These are phyloP conservation scores for Stagonosporopsis rhizophila DNA, from an alignment of 2,329 filamentous ascomycete genomes.

Conservation along the genomic window DNA sequence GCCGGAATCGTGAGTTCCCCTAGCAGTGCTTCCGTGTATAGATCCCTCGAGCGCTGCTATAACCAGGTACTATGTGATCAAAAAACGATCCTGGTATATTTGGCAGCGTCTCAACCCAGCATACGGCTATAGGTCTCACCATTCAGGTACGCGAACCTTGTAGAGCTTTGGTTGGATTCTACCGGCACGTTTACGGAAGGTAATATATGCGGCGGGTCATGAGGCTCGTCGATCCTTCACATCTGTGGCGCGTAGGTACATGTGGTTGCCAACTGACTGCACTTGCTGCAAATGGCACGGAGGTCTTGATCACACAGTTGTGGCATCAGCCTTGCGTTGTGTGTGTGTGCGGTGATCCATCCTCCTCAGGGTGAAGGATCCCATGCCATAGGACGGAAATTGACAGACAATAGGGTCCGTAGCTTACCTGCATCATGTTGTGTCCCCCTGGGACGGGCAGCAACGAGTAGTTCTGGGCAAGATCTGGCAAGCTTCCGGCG, in stretches of 20 bases:
- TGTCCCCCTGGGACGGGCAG: background rate
- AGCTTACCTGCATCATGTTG: background rate
- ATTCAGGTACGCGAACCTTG: constrained; percentile 19
- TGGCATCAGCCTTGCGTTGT: background rate
- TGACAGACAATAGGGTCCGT: background rate
- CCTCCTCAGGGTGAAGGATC: background rate
- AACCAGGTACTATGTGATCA: background rate
- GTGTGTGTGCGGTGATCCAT: background rate
- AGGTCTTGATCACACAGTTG: background rate
- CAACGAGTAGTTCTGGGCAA: constrained; percentile 8
- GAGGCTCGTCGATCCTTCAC: constrained; percentile 25
- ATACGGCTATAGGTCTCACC: constrained; percentile 14
- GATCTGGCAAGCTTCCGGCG: constrained; percentile 35
- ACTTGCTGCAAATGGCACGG: background rate
- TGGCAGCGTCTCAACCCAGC: constrained; percentile 11
- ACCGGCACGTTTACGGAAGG: constrained; percentile 27
- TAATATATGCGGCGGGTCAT: constrained; percentile 30
- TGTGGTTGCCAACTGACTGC: background rate
- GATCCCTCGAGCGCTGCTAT: background rate
- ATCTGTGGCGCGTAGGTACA: constrained; percentile 1
- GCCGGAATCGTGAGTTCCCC: background rate
- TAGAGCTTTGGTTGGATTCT: constrained; percentile 34
- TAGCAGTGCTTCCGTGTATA: background rate
- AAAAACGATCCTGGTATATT: constrained; percentile 29
- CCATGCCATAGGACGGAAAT: background rate